Evolutionary conservation across 2,329 filamentous ascomycete species (phyloP), one percentile per base, ranked within the genome.

Genomic region (Monilinia fructicola): DNA sequence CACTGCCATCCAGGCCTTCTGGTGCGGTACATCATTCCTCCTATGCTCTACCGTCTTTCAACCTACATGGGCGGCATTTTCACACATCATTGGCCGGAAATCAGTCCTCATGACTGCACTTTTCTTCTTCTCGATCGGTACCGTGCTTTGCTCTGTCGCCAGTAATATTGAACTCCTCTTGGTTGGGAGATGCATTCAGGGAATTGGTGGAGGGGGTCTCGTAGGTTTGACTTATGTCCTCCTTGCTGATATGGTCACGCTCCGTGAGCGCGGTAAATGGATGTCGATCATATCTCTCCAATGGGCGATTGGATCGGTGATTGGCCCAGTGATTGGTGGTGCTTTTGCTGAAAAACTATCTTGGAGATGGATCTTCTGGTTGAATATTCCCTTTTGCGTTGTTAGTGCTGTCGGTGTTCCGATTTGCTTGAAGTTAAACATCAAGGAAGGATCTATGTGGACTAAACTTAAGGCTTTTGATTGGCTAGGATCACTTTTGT

Each of bases 21-120:
- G 88, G 89, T 83, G 86, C 18, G 88, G 87, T 16, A 69, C 88
- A 9, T 85, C 85, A 23, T 91, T 89, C 70, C 79, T 91, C 4
- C 82, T 91, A 58, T 70, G 83, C 85, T 86, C 84, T 63, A 86
- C 88, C 0, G 83, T 87, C 50, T 80, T 85, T 54, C 82, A 87
- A 71, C 86, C 85, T 60, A 75, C 77, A 28, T 74, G 67, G 69
- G 70, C 70, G 31, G 71, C 70, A 12, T 70, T 75, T 55, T 74
- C 69, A 21, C 65, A 73, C 46, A 71, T 74, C 28, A 67, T 71
- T 54, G 71, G 70, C 7, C 65, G 72, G 21, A 72, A 73, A 56
- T 53, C 67, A 23, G 68, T 73, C 1, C 63, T 74, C 2, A 54
- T 74, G 4, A 21, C 54, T 42, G 71, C 69, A n/a, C 54, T 74